Percentiles rank a stretch among this genome's conserved stretches.
Evolutionary conservation across 208 protist genomes (phyloP).

Genomic region (Crithidia sp.): DNA sequence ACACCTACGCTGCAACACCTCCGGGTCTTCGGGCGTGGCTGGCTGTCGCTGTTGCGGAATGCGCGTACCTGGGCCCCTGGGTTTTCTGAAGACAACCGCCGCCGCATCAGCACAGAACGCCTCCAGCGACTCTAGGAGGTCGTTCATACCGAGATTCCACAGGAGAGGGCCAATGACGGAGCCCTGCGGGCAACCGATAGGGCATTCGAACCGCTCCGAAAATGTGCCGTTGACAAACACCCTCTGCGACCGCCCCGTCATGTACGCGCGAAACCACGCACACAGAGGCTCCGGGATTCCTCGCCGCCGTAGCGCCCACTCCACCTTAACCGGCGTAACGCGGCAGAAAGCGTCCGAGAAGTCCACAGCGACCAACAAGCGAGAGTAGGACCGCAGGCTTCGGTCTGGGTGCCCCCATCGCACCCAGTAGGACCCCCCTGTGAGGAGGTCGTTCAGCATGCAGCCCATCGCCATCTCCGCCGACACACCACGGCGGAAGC

Average conservation of each 20-base stretch:
- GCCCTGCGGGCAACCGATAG: constrained; percentile 17
- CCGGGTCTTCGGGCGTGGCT: not conserved
- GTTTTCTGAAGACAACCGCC: not conserved
- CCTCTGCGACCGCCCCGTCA: not conserved
- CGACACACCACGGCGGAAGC: constrained; percentile 4
- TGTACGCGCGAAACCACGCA: not conserved
- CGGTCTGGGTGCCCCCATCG: not conserved
- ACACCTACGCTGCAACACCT: not conserved
- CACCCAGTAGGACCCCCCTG: not conserved
- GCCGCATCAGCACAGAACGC: not conserved
- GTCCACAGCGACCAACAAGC: not conserved
- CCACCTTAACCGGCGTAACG: not conserved
- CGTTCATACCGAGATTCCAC: constrained; percentile 17
- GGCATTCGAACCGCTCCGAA: not conserved
- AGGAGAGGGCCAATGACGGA: constrained; percentile 17
- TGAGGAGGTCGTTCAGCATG: not conserved
- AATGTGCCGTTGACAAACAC: not conserved
- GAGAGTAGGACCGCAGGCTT: not conserved
- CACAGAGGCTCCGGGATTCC: not conserved
- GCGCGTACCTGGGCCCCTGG: not conserved
- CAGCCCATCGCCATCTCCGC: constrained; percentile 1
- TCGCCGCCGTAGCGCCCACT: not conserved
- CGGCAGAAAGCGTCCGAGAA: constrained; percentile 11
- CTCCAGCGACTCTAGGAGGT: constrained; percentile 9
- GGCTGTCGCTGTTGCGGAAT: not conserved